Evolutionary conservation across 2,329 filamentous ascomycete genomes (phyloP).

Genomic region (Spiromastix sp.): DNA sequence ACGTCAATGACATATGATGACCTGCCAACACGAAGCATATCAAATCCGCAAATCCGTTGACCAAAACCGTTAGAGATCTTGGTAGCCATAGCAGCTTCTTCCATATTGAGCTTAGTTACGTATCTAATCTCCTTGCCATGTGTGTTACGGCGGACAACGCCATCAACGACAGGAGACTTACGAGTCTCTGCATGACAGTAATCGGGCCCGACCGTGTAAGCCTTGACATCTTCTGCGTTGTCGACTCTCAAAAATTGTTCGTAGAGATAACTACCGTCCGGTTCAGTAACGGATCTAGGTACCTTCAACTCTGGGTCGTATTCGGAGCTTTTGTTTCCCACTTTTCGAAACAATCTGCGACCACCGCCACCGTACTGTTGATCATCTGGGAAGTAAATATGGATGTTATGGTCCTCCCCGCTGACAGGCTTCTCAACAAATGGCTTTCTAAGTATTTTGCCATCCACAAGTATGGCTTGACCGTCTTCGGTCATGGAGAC

Average conservation of each 20-base stretch:
- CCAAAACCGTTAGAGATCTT: conserved; percentile 89
- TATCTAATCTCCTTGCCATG: conserved; percentile 96
- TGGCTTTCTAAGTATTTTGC: conserved; percentile 69
- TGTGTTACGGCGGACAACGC: conserved; percentile 87
- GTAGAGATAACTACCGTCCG: conserved; percentile 79
- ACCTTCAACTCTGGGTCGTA: conserved; percentile 66
- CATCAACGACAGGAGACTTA: conserved; percentile 95
- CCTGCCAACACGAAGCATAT: conserved; percentile 75
- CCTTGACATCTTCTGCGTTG: conserved; percentile 96
- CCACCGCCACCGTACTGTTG: conserved; percentile 74
- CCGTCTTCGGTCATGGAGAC: conserved; percentile 85
- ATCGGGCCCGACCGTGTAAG: conserved; percentile 85
- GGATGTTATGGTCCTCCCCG: conserved; percentile 96
- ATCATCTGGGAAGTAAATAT: conserved; percentile 82
- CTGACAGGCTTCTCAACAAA: conserved; percentile 99
- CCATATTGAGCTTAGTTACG: conserved; percentile 69
- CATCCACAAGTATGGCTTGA: conserved; percentile 81
- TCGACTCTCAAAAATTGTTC: conserved; percentile 95
- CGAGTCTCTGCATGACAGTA: conserved; percentile 96
- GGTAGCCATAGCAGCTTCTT: conserved; percentile 76
- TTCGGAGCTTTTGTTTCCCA: conserved; percentile 98
- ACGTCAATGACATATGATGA: conserved; percentile 98
- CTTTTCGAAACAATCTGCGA: conserved; percentile 85
- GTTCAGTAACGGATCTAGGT: conserved; percentile 73
- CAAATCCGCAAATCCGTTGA: conserved; percentile 91